A percentile compares a stretch with the other conserved stretches of the same genome.
These are phyloP conservation scores for Coniochaeta sp. DNA, from an alignment of 2,329 filamentous ascomycete genomes.

Conservation along the genomic window DNA sequence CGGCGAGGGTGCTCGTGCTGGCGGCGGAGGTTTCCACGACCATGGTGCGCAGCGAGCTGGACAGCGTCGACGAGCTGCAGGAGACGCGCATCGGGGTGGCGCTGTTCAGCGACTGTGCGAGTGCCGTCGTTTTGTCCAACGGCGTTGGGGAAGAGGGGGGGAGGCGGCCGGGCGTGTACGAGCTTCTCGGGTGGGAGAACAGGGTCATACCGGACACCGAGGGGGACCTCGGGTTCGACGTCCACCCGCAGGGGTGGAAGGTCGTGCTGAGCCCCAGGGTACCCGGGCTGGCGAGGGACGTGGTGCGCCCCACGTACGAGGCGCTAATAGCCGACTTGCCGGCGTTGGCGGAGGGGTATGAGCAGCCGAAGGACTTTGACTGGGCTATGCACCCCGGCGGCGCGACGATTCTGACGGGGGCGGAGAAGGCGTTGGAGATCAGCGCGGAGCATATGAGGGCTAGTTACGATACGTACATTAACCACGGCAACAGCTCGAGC, in stretches of 20 bases:
- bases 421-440: slow-evolving; percentile 51
- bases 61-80: slow-evolving; percentile 51
- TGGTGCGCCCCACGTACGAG: slow-evolving; percentile 46
- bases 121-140: slow-evolving; percentile 58
- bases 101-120: slow-evolving; percentile 66
- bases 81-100: slow-evolving; percentile 58
- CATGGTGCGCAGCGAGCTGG: slow-evolving; percentile 57
- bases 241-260: slow-evolving; percentile 60
- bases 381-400: slow-evolving; percentile 70
- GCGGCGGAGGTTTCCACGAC: slow-evolving; percentile 57
- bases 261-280: slow-evolving; percentile 57
- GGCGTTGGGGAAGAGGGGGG: slow-evolving; percentile 39
- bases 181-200: slow-evolving; percentile 60
- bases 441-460: slow-evolving; percentile 59
- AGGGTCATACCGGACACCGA: slow-evolving; percentile 55
- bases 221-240: slow-evolving; percentile 57
- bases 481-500: slow-evolving; percentile 62
- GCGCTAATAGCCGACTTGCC: slow-evolving; percentile 41
- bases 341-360: slow-evolving; percentile 35
- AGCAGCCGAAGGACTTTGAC: slow-evolving; percentile 53
- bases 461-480: slow-evolving; percentile 63
- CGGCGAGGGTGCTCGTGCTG: slow-evolving; percentile 58
- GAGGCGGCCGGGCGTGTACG: slow-evolving; percentile 37
- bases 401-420: slow-evolving; percentile 57
- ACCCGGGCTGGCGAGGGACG: slow-evolving; percentile 45